phyloP scores from a whole-genome alignment of 2,329 filamentous ascomycete genomes.

The Tolypocladium endophyticum region DNA sequence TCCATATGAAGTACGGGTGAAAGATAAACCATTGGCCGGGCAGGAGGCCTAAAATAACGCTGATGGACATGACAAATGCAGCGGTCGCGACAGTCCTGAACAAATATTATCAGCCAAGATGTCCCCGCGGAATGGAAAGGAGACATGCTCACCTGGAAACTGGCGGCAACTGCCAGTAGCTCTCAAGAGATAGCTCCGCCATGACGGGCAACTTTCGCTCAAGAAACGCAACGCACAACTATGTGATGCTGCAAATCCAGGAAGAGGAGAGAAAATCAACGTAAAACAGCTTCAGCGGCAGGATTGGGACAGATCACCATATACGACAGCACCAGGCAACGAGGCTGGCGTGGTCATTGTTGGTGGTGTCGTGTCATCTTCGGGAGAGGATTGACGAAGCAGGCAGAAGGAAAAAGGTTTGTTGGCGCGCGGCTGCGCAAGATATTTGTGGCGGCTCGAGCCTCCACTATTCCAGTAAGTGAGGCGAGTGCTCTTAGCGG shows the following conservation, averaged over 20 bases:
- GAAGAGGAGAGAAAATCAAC: slow-evolving; percentile 6
- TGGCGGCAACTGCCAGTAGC: slow-evolving; percentile 29
- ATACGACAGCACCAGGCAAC: slow-evolving; percentile 14
- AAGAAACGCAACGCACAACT: slow-evolving; percentile 1
- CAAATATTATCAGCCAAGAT: slow-evolving; percentile 9
- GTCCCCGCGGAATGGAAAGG: neutral
- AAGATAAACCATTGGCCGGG: slow-evolving; percentile 41
- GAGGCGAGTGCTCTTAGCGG: slow-evolving; percentile 5
- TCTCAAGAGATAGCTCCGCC: slow-evolving; percentile 18
- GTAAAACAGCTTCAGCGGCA: slow-evolving; percentile 4
- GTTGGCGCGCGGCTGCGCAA: neutral
- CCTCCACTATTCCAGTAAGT: slow-evolving; percentile 9
- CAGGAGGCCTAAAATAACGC: slow-evolving; percentile 46
- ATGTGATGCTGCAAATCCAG: neutral
- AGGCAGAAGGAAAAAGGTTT: slow-evolving; percentile 7
- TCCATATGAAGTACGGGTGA: slow-evolving; percentile 39
- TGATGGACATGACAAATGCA: slow-evolving; percentile 49
- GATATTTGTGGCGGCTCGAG: neutral
- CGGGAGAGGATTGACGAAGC: slow-evolving; percentile 9
- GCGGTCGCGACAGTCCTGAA: slow-evolving; percentile 55
- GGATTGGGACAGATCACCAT: slow-evolving; percentile 9
- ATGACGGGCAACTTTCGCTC: slow-evolving; percentile 23
- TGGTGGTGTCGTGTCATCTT: slow-evolving; percentile 25
- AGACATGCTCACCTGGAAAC: slow-evolving; percentile 29
- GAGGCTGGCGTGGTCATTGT: slow-evolving; percentile 18